phyloP scores from a whole-genome alignment of 768 basidiomycete species.

The Suillus placidus region DNA sequence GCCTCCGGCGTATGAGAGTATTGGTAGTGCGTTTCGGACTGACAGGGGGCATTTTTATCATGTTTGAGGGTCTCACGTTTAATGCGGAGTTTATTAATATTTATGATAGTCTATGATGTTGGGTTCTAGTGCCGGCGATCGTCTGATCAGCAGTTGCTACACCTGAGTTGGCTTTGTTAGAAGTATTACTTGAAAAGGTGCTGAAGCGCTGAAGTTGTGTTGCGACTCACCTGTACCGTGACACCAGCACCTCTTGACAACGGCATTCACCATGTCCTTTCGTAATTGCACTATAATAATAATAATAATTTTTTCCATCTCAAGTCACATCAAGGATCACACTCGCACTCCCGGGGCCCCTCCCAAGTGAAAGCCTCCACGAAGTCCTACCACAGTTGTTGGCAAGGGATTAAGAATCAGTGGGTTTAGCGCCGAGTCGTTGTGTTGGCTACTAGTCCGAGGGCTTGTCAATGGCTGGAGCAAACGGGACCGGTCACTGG shows the following conservation, averaged over 20 bases:
- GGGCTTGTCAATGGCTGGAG: not conserved
- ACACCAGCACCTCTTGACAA: not conserved
- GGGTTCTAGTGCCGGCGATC: not conserved
- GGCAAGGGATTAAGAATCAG: not conserved
- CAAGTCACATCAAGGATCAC: not conserved
- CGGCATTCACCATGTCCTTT: not conserved
- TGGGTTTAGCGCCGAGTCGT: not conserved
- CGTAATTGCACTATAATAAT: not conserved
- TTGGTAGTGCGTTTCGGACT: constrained; percentile 10
- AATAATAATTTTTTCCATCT: not conserved
- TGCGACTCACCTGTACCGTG: too few species aligned
- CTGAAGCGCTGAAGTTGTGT: not conserved
- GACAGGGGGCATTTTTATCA: not conserved
- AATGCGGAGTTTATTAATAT: not conserved
- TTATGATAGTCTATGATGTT: not conserved
- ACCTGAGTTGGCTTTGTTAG: not conserved
- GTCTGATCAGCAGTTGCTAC: not conserved
- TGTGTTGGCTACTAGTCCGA: not conserved
- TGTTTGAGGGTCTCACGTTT: not conserved
- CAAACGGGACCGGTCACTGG: not conserved
- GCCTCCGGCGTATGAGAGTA: constrained; percentile 59
- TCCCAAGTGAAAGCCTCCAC: not conserved
- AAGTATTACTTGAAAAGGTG: not conserved
- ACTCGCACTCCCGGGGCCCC: not conserved
- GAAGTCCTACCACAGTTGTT: not conserved